Evolutionary conservation across 331 rosid species (phyloP).

Genomic region (Rhamnella rubrinervis): DNA sequence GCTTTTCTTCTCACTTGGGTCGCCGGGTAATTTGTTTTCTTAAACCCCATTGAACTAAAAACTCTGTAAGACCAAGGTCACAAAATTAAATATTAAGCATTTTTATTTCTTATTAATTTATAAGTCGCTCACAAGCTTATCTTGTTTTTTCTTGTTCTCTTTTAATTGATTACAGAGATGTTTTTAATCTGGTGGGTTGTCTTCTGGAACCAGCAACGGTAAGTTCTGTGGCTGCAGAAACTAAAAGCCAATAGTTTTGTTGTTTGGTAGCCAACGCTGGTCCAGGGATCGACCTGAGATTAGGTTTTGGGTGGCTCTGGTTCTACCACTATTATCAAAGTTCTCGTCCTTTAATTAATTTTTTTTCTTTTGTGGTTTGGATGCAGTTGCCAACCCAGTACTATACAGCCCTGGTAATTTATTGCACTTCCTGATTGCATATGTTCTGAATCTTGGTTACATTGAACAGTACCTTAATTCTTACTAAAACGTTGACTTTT

Average conservation of each 20-base stretch:
- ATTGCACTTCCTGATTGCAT: background rate
- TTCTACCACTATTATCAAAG: background rate
- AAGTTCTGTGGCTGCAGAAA: conserved; percentile 29
- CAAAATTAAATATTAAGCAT: too few species aligned
- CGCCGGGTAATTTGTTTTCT: conserved; percentile 55
- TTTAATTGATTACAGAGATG: conserved; percentile 46
- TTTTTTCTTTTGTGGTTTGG: conserved; percentile 8
- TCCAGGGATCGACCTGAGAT: conserved; percentile 20
- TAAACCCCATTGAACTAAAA: background rate
- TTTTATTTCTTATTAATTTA: too few species aligned
- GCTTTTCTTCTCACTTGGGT: conserved; percentile 92
- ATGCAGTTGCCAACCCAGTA: conserved; percentile 90
- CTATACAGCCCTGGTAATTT: conserved; percentile 86
- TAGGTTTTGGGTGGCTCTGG: conserved; percentile 14
- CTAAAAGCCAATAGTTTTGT: background rate
- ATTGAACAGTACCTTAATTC: too few species aligned
- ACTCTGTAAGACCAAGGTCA: too few species aligned
- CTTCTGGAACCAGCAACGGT: conserved; percentile 95
- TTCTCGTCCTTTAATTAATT: background rate
- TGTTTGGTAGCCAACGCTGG: conserved; percentile 27
- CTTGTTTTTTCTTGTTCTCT: background rate
- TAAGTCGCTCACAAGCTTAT: too few species aligned
- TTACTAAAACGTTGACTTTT: too few species aligned
- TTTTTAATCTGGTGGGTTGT: conserved; percentile 81
- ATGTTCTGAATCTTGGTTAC: background rate